These are phyloP conservation scores for Trichomonas gallinae DNA, from an alignment of 208 protist genomes.

Conservation along the genomic window DNA sequence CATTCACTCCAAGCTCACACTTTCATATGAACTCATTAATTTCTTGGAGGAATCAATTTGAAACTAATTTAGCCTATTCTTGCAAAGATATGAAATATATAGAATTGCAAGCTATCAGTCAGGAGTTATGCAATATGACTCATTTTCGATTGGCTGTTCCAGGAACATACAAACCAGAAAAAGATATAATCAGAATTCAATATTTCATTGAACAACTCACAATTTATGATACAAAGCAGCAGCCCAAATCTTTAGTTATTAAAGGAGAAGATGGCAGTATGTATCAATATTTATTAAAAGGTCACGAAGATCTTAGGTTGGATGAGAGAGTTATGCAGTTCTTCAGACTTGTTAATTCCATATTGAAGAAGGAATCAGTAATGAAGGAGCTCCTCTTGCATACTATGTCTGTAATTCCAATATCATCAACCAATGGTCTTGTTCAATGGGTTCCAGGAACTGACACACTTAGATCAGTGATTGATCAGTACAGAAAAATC, in stretches of 20 bases:
- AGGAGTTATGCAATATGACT: neutral
- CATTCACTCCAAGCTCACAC: neutral
- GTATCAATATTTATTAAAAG: conserved; percentile 23
- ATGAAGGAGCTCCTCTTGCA: neutral
- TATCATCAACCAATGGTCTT: neutral
- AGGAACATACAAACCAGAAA: neutral
- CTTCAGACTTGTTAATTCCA: neutral
- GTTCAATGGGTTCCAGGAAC: conserved; percentile 1
- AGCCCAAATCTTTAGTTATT: neutral
- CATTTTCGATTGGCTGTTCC: neutral
- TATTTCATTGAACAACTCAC: neutral
- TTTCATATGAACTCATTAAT: neutral
- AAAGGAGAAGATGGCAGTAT: neutral
- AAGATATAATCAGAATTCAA: neutral
- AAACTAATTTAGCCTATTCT: neutral
- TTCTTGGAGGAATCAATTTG: neutral
- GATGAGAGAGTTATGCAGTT: conserved; percentile 26
- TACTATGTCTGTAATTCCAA: neutral
- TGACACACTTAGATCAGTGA: neutral
- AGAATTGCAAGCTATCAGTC: neutral
- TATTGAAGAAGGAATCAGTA: neutral
- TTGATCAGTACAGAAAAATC: neutral
- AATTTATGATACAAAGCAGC: neutral
- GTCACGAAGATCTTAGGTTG: neutral
- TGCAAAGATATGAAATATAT: neutral